Evolutionary conservation across 192 early-diverging fungal species (phyloP), one percentile per base, ranked within the genome.

Genomic region (Rhizophagus sp.): DNA sequence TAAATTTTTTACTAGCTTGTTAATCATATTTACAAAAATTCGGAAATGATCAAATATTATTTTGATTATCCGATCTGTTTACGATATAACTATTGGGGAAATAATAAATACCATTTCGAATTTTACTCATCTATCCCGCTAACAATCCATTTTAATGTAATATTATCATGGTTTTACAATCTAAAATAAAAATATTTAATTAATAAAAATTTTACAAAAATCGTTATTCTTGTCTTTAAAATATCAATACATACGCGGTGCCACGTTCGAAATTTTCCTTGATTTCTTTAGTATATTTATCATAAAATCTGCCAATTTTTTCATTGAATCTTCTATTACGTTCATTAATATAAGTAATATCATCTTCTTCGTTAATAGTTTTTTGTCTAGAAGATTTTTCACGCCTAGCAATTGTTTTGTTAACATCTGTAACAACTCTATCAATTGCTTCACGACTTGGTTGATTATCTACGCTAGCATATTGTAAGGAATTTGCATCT

Each of bases 291-390:
- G 97, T 98, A 82, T 97, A 91, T 82, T 96, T 96, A 82, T 98
- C 98, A 75, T 96, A 99, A 36, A 96, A 96, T 39, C 97, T 84
- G 62, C 94, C 83, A 86, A 99, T 95, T 90, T 98, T 98, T 80
- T 95, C 94, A 91, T 98, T 98, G 85, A 99, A 98, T 24, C 90
- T 86, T 73, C 93, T 94, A 83, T 99, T 99, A 82, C 94, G 88
- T 52, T 99, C 96, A 81, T 98, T 98, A 87, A 99, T 98, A 85
- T 95, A 98, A 19, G 96, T 95, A 73, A 96, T 95, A 64, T 95
- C 95, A 73, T 97, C 97, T 44, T 93, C 93, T 27, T 93, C 90
- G 83, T 94, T 91, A 68, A 88, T 93, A 61, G 90, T 86, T 63
- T 89, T 87, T 41, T 87, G 79, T 15, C 92, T 89, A 24, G 93